Evolutionary conservation across 106 monocot species (phyloP), one percentile per base, ranked within the genome.

Genomic region (Acanthochlamys bracteata): DNA sequence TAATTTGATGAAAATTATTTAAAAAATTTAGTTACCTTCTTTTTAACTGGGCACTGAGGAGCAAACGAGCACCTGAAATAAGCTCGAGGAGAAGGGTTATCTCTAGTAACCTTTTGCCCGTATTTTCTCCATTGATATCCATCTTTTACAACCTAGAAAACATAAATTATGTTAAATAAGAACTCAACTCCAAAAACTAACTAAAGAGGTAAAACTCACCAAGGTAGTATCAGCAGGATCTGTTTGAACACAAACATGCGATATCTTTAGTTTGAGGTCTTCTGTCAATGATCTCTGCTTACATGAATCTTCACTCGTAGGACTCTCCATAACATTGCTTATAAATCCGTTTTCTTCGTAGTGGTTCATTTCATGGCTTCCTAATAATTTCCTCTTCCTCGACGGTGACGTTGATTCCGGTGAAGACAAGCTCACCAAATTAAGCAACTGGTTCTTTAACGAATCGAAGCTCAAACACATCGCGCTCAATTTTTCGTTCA

Each of bases 21-120:
- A 0, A 20, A 63, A 43, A 11, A 19, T 4, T 23, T 46, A 15
- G 9, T 2, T 72, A 90, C 90, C 86, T 92, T 92, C 79, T 92
- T 92, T 57, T 88, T 92, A 7, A 84, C 92, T 0, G 84, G 92
- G 66, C 92, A 92, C 0, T 69, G 24, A 4, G 92, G 92, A 0
- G 92, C 87, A 68, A 72, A 82, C 10, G 92, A 87, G 73, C 92
- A 92, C 63, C 83, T 73, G 66, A 76, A 92, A 60, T 92, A 92
- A 60, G 91, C 91, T 68, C 91, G 75, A 12, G 91, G 91, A 26
- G 69, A 92, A 1, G 91, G 86, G 49, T 83, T 92, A 46, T 86
- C 83, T 53, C 86, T 83, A 4, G 86, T 92, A 25, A 84, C 80
- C 53, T 88, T 86, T 65, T 92, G 91, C 0, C 91, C 84, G 62